These are phyloP conservation scores for Fusarium veterinarium DNA, from an alignment of 2,329 filamentous ascomycete genomes.

Conservation along the genomic window DNA sequence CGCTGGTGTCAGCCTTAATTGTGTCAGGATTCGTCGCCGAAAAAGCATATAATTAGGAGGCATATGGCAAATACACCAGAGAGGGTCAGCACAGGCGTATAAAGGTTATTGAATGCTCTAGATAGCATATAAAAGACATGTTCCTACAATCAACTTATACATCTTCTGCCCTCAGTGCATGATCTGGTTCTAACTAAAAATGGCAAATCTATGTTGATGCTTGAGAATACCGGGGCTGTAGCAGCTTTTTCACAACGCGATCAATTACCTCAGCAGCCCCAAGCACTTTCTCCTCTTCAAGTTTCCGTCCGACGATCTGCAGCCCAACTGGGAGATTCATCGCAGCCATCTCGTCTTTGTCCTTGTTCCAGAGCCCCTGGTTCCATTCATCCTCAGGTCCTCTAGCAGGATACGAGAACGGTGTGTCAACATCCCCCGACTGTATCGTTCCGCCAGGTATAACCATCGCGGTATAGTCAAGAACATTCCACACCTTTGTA, in stretches of 20 bases:
- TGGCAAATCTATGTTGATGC: not conserved
- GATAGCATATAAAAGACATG: too few relatives aligned
- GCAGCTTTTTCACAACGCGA: not conserved
- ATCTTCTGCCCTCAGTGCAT: too few relatives aligned
- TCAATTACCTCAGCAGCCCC: not conserved
- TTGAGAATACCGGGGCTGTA: not conserved
- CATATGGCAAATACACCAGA: too few relatives aligned
- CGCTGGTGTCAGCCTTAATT: not conserved
- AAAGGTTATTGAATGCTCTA: too few relatives aligned
- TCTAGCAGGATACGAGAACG: not conserved
- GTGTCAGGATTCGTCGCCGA: not conserved
- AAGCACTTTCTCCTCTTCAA: constrained; percentile 6
- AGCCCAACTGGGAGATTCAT: not conserved
- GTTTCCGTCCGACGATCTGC: not conserved
- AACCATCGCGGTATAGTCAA: not conserved
- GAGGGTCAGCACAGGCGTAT: too few relatives aligned
- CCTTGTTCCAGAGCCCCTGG: not conserved
- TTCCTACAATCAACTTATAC: too few relatives aligned
- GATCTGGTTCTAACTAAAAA: not conserved
- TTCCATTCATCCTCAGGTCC: constrained; percentile 6
- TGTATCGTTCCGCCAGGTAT: not conserved
- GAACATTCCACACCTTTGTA: constrained; percentile 2
- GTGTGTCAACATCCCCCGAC: not conserved
- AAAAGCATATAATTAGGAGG: not conserved
- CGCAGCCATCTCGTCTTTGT: not conserved